Evolutionary conservation across 257 asterid genomes (phyloP).

Genomic region (Fraxinus cuspidata): DNA sequence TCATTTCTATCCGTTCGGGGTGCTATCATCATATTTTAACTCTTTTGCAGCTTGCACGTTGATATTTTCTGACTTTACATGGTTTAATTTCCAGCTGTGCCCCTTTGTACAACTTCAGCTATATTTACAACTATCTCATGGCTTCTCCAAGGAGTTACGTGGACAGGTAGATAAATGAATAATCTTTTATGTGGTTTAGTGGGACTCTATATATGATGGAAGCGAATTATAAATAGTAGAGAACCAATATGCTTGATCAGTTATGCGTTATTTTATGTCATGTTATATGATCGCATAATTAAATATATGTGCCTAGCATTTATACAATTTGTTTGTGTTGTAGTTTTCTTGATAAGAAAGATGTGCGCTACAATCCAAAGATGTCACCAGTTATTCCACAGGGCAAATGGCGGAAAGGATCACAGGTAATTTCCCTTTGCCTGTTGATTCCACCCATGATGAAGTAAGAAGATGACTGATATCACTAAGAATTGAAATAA

Average conservation of each 20-base stretch:
- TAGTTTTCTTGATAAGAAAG: conserved; percentile 85
- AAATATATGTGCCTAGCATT: not conserved
- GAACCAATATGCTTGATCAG: not conserved
- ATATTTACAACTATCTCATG: conserved; percentile 70
- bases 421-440: conserved; percentile 62
- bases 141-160: conserved; percentile 91
- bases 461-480: conserved; percentile 1
- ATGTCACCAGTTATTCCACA: conserved; percentile 85
- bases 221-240: no score
- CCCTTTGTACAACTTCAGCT: conserved; percentile 94
- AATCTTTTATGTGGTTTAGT: conserved; percentile 20
- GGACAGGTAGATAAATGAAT: conserved; percentile 65
- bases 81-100: conserved; percentile 71
- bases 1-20: conserved; percentile 3
- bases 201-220: conserved; percentile 16
- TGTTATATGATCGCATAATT: conserved; percentile 6
- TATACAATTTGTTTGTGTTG: conserved; percentile 21
- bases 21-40: not conserved
- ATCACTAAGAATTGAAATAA: conserved; percentile 2
- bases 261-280: conserved; percentile 9
- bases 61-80: conserved; percentile 31
- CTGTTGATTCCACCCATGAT: conserved; percentile 14
- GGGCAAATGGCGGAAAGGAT: conserved; percentile 95
- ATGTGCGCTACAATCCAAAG: conserved; percentile 77
- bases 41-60: conserved; percentile 19